Percentiles rank a stretch among this genome's conserved stretches.
phyloP scores from a whole-genome alignment of 1,284 basidiomycete species.

The Pascua guehoae region DNA sequence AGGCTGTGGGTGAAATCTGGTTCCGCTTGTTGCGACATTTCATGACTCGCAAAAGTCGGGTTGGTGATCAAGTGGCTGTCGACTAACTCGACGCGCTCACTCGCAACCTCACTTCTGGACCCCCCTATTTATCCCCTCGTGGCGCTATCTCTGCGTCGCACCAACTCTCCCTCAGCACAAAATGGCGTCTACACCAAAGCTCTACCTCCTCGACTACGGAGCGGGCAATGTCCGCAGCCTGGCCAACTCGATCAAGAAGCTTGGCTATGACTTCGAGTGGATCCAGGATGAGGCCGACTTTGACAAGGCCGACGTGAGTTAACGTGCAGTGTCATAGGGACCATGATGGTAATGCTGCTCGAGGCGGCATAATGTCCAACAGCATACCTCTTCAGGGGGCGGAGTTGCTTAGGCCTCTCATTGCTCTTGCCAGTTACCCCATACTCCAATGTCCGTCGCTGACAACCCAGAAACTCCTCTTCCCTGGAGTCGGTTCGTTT shows the following conservation, averaged over 20 bases:
- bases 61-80: no score
- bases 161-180: no score
- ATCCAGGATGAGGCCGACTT: constrained; percentile 81
- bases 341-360: not conserved
- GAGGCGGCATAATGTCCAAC: not conserved
- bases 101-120: no score
- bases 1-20: no score
- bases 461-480: constrained; percentile 74
- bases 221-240: constrained; percentile 86
- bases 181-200: constrained; percentile 39
- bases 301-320: constrained; percentile 78
- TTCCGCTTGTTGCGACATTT: no score
- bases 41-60: no score
- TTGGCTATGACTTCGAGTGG: constrained; percentile 90
- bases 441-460: not conserved
- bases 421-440: not conserved
- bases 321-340: not conserved
- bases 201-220: constrained; percentile 92
- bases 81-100: no score
- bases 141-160: no score
- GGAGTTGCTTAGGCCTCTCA: no score
- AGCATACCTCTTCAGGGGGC: not conserved
- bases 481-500: constrained; percentile 97
- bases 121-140: no score
- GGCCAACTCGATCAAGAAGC: constrained; percentile 83